These are phyloP conservation scores for Venturiaceae sp. DNA, from an alignment of 2,329 filamentous ascomycete genomes.

Conservation along the genomic window DNA sequence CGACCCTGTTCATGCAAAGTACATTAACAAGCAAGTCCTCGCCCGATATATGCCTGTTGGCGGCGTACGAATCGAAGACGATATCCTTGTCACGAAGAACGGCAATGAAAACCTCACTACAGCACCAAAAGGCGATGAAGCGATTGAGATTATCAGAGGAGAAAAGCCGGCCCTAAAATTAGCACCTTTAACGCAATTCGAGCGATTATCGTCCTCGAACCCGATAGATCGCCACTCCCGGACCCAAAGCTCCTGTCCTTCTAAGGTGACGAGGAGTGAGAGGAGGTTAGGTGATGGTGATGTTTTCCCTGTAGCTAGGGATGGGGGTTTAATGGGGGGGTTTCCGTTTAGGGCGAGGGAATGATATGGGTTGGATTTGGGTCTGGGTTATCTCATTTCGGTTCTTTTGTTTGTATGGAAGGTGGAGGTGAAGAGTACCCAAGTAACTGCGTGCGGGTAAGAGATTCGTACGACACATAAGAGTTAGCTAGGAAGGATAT, in stretches of 20 bases:
- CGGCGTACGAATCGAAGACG: conserved; percentile 64
- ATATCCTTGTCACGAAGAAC: conserved; percentile 59
- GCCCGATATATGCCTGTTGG: conserved; percentile 76
- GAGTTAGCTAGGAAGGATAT: no score
- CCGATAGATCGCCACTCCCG: no score
- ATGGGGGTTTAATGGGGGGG: not conserved
- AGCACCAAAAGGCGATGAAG: conserved; percentile 57
- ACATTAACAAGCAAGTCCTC: conserved; percentile 64
- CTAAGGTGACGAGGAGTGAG: not conserved
- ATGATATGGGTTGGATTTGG: no score
- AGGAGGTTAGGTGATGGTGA: not conserved
- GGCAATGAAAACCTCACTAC: conserved; percentile 66
- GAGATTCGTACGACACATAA: no score
- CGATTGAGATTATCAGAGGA: conserved; percentile 45
- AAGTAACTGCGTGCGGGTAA: no score
- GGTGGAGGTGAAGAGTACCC: no score
- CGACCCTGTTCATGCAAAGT: conserved; percentile 62
- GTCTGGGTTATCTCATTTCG: no score
- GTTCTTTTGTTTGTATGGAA: no score
- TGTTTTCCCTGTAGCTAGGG: not conserved
- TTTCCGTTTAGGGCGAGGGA: not conserved
- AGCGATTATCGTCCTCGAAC: no score
- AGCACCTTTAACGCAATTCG: not conserved
- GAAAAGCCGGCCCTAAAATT: not conserved
- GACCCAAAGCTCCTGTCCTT: not conserved